phyloP scores from a whole-genome alignment of 441 rosid genomes.

The Bruguiera hainesii region DNA sequence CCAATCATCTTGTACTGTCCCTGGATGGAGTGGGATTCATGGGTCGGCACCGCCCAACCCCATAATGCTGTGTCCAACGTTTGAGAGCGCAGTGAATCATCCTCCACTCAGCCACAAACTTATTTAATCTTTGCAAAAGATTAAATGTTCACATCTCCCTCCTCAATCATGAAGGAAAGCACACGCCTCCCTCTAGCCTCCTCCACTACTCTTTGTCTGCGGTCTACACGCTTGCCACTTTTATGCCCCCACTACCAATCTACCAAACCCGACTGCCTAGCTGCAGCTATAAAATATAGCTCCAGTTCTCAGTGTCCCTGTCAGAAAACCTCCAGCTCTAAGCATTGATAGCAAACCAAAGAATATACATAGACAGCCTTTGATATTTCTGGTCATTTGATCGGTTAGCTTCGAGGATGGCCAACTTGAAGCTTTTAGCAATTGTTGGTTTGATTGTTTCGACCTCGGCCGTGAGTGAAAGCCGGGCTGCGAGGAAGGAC shows the following conservation, averaged over 20 bases:
- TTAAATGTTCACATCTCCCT: constrained; percentile 6
- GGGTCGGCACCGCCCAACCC: constrained; percentile 24
- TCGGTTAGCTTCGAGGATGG: constrained; percentile 17
- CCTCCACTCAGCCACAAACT: constrained; percentile 15
- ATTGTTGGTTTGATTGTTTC: constrained; percentile 39
- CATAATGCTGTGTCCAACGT: constrained; percentile 16
- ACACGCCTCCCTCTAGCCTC: constrained; percentile 2
- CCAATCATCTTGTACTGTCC: constrained; percentile 13
- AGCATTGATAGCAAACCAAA: not conserved
- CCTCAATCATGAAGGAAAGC: constrained; percentile 8
- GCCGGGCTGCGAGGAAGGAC: constrained; percentile 50
- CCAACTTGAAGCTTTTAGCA: constrained; percentile 29
- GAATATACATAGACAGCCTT: not conserved
- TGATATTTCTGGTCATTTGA: constrained; percentile 1
- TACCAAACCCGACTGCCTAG: not conserved
- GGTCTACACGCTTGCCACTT: constrained; percentile 14
- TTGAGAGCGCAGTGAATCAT: constrained; percentile 3
- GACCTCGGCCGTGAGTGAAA: constrained; percentile 31
- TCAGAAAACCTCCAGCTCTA: not conserved
- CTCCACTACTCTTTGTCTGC: constrained; percentile 13
- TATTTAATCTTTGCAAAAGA: not conserved
- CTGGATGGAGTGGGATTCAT: constrained; percentile 16
- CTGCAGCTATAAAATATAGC: constrained; percentile 22
- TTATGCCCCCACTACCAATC: constrained; percentile 1
- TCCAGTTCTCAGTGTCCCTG: not conserved